Evolutionary conservation across 176 grass and related monocot genomes (phyloP), one percentile per base, ranked within the genome.

Genomic region (Echinochloa phyllopogon): DNA sequence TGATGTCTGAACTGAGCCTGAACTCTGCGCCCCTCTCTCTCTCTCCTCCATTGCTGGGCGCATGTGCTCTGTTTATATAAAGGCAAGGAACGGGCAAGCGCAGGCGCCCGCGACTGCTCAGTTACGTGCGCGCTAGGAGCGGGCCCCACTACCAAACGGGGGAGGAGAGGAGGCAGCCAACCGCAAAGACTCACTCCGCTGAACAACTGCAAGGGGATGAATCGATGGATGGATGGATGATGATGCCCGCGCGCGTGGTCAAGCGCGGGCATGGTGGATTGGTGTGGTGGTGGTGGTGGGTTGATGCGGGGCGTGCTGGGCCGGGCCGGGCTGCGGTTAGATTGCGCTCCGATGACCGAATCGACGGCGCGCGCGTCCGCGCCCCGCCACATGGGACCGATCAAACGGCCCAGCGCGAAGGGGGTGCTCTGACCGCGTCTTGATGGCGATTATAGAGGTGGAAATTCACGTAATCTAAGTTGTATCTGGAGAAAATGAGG

Each of bases 81-180:
- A 18, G 58, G 82, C 51, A 33, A 33, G 29, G 29, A 42, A 43
- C 3, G 42, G 10, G 55, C 75, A 44, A 58, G 0, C 15, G 33
- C 72, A 67, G 53, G 20, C 20, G 55, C 55, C 20, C 55, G 9
- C 57, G 59, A 65, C 68, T n/a, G 67, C 75, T 17, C 6, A 0
- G 52, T 36, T 78, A 65, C 75, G 82, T 84, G 62, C 87, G 82
- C 56, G 67, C 29, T 8, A 55, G 44, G 72, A 44, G 87, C 62
- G 81, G 81, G 67, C 11, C 16, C 24, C 69, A 29, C 10, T n/a
- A 48, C 50, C 67, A 55, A 58, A 66, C 16, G 74, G 66, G 47
- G 42, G 21, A 14, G 50, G 11, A 2, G 21, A 15, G 20, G 20
- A n/a, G 53, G 20, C 56, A 58, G 56, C 21, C 56, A 58, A 57